phyloP scores from a whole-genome alignment of 148 eudicot genomes.

The Persicaria maculosa region DNA sequence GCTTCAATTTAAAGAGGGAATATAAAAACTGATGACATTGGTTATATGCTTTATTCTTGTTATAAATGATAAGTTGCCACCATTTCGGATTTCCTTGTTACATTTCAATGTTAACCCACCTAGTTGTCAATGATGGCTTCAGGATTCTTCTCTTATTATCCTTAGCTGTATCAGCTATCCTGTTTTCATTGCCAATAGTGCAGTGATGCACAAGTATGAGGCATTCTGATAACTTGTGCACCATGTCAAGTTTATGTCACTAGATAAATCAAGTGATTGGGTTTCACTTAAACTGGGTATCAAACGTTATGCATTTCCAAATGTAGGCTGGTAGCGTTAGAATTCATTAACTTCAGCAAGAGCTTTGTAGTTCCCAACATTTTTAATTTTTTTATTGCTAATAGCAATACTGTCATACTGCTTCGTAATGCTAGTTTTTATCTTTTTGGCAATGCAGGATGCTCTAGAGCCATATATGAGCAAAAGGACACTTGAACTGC shows the following conservation, averaged over 20 bases:
- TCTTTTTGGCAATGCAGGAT: conserved; percentile 38
- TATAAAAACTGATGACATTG: too few relatives aligned
- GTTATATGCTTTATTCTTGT: background rate
- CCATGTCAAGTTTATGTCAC: background rate
- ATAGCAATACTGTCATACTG: background rate
- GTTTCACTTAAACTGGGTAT: background rate
- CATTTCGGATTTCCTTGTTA: background rate
- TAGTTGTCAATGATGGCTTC: background rate
- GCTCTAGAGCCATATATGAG: conserved; percentile 95
- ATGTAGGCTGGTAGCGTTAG: background rate
- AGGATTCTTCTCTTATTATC: background rate
- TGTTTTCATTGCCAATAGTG: background rate
- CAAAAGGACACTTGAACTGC: conserved; percentile 57
- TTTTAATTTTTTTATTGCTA: background rate
- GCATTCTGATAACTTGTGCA: too few relatives aligned
- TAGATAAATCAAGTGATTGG: background rate
- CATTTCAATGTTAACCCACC: background rate
- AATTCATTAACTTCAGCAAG: background rate
- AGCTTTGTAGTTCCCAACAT: background rate
- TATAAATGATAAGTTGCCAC: background rate
- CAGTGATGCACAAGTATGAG: background rate
- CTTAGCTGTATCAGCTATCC: background rate
- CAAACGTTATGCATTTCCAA: background rate
- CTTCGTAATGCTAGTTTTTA: background rate
- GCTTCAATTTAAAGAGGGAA: background rate